Conservation (phyloP, 2,329 filamentous ascomycete genomes). For the Microdochium nivale region DNA sequence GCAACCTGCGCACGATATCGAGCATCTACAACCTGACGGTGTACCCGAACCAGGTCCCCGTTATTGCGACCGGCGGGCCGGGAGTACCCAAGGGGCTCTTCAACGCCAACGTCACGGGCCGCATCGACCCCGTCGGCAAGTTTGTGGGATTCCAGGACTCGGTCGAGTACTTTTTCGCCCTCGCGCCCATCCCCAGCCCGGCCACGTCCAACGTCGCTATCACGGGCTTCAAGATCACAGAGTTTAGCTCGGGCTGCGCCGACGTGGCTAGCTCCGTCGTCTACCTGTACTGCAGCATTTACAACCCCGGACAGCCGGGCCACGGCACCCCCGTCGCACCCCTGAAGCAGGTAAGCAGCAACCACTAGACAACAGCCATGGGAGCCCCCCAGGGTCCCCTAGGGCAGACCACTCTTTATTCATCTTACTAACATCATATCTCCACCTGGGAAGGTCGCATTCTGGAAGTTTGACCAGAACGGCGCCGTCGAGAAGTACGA, state of each 20-base stretch:
- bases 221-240: conserved; percentile 20
- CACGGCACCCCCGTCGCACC: conserved; percentile 20
- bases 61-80: conserved; percentile 21
- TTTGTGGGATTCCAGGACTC: conserved; percentile 30
- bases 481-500: conserved; percentile 28
- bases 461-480: conserved; percentile 1
- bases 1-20: conserved; percentile 27
- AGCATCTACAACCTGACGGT: conserved; percentile 30
- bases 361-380: background rate
- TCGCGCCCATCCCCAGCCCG: conserved; percentile 25
- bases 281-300: conserved; percentile 23
- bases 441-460: conserved; percentile 10
- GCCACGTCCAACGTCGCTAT: conserved; percentile 18
- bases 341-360: conserved; percentile 19
- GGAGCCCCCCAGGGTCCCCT: too few species aligned
- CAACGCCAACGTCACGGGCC: conserved; percentile 24
- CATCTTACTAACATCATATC: background rate
- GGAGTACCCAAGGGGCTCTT: conserved; percentile 29
- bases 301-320: conserved; percentile 18
- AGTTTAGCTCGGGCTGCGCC: conserved; percentile 23
- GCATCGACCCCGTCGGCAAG: conserved; percentile 30
- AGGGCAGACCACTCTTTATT: background rate
- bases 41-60: conserved; percentile 26
- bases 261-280: conserved; percentile 27
- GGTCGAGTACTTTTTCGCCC: conserved; percentile 34